Base-by-base conservation (phyloP, 306 rosid genomes). In the Alnus glutinosa region DNA sequence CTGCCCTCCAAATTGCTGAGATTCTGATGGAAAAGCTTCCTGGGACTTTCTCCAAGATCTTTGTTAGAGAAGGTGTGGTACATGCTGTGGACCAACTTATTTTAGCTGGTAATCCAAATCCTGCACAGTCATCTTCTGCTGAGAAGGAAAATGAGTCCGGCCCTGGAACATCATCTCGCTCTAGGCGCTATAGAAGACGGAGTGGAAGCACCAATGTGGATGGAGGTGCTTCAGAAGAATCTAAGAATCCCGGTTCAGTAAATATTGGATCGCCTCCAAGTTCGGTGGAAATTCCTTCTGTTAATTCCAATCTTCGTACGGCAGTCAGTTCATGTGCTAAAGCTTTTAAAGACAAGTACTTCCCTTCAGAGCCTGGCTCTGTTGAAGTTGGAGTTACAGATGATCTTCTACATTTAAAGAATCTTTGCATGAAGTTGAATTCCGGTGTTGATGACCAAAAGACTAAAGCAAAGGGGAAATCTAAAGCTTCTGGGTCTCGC, bases 11-110 rank as follows among this genome's bases (percentile, higher is more conserved):
- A 89, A 93, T 96, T 89, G 89, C 99, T 23, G 98, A 93, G 77
- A 88, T 96, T 87, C 98, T 96, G 70, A 96, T 96, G 99, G 97
- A 90, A 85, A 96, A 93, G 87, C 98, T 96, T 83, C 97, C 90
- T 32, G 92, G 69, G 78, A 93, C 89, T 51, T 93, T 96, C 82
- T 88, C 94, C 58, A 96, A 91, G 91, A 89, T 96, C 88, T 96
- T 96, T 70, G 85, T 96, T 14, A 87, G 99, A 86, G 99, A 93
- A 83, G 99, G 99, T 42, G 98, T 96, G 28, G 96, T 96, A 79
- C 98, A 96, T 90, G 98, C 98, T 0, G 96, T 96, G 74, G 99
- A 93, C 81, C 99, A 93, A 78, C 98, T 96, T 78, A 87, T 93
- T 76, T 76, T 96, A 84, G 82, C 92, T 36, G 85, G 90, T 76